Conservation (phyloP, 23 red algal genomes). For the Gracilaria domingensis region DNA sequence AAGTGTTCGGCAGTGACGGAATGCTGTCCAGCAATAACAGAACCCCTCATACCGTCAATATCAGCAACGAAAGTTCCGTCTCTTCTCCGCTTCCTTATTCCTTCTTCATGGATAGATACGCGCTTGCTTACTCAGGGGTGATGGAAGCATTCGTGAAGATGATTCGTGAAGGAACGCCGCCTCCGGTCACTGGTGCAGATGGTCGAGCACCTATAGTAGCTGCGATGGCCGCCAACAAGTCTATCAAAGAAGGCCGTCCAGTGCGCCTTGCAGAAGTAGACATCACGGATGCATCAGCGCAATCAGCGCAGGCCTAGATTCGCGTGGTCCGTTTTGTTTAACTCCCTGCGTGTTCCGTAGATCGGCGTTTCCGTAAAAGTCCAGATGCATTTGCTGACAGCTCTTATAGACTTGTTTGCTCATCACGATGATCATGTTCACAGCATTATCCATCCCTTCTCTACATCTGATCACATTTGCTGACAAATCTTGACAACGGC, state of each 20-base stretch:
- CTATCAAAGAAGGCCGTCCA: constrained; percentile 77
- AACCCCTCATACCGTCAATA: constrained; percentile 79
- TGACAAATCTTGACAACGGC: too few species aligned
- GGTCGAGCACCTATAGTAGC: constrained; percentile 92
- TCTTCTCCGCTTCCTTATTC: constrained; percentile 79
- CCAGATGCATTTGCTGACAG: not conserved
- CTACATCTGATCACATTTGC: too few species aligned
- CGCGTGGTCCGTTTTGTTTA: not conserved
- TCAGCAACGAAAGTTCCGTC: constrained; percentile 59
- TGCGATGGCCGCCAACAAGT: constrained; percentile 92
- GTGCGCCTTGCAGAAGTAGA: constrained; percentile 91
- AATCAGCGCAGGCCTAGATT: constrained; percentile 42
- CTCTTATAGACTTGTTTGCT: not conserved
- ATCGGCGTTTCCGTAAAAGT: constrained; percentile 21
- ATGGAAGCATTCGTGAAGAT: constrained; percentile 92
- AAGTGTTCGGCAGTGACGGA: constrained; percentile 97
- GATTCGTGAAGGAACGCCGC: constrained; percentile 77
- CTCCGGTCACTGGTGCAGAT: constrained; percentile 84
- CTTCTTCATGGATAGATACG: constrained; percentile 98
- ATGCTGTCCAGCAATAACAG: constrained; percentile 89
- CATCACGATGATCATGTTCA: not conserved
- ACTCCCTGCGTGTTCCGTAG: not conserved
- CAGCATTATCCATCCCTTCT: not conserved
- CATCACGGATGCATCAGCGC: constrained; percentile 39
- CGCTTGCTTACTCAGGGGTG: constrained; percentile 90